phyloP scores from a whole-genome alignment of 805 yeast genomes.

The Danielozyma ontarioensis region DNA sequence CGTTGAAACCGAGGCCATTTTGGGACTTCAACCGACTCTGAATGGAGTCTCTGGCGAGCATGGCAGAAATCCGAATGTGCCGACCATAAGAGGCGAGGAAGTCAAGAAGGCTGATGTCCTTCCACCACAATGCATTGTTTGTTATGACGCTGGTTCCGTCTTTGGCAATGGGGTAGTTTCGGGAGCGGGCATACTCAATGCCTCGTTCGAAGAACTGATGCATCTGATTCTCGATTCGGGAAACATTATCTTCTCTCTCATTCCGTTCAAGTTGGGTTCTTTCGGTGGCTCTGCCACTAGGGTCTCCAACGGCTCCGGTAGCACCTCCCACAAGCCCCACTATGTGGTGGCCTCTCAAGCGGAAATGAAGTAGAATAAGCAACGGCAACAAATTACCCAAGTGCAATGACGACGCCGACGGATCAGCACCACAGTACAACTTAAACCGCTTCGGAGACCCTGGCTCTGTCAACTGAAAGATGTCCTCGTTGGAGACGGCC shows the following conservation, averaged over 20 bases:
- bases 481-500: constrained; percentile 32
- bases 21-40: constrained; percentile 64
- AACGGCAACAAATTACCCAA: constrained; percentile 87
- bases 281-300: constrained; percentile 84
- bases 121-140: constrained; percentile 88
- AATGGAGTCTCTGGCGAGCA: constrained; percentile 87
- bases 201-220: constrained; percentile 57
- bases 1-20: constrained; percentile 86
- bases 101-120: constrained; percentile 64
- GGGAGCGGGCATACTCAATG: constrained; percentile 50
- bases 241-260: constrained; percentile 52
- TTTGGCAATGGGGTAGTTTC: constrained; percentile 30
- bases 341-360: constrained; percentile 78
- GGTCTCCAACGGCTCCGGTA: constrained; percentile 94
- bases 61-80: constrained; percentile 73
- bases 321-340: constrained; percentile 90
- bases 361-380: constrained; percentile 78
- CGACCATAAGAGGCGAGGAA: constrained; percentile 75
- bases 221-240: constrained; percentile 59
- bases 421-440: constrained; percentile 93
- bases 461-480: constrained; percentile 27
- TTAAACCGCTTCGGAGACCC: constrained; percentile 36
- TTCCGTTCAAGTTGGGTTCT: constrained; percentile 53
- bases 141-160: constrained; percentile 32
- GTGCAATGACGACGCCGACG: constrained; percentile 86